A percentile compares a stretch with the other conserved stretches of the same genome.
phyloP scores from a whole-genome alignment of 1,284 basidiomycete genomes.

The Rhodotorula sp. region DNA sequence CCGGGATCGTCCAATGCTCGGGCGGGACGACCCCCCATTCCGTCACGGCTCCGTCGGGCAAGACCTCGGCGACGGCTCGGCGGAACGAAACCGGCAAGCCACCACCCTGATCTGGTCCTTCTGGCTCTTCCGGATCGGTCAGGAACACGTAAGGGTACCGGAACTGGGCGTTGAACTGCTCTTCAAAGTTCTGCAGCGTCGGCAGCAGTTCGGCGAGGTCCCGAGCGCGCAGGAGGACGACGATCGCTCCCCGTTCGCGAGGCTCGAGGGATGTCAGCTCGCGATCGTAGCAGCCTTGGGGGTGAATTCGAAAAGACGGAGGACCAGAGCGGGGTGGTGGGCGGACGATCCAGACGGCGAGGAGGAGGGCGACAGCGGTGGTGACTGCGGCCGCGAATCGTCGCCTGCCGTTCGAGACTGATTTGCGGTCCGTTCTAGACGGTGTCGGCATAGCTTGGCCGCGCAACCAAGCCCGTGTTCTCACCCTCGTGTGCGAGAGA shows the following conservation, averaged over 20 bases:
- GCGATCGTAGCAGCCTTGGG: conserved; percentile 14
- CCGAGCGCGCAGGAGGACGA: conserved; percentile 35
- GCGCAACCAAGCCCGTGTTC: no score
- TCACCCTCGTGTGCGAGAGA: no score
- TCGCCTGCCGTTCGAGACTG: neutral
- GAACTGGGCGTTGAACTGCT: conserved; percentile 38
- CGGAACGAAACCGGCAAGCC: conserved; percentile 31
- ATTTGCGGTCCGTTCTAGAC: no score
- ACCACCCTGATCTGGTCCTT: neutral
- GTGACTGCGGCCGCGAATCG: neutral
- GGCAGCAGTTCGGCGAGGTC: conserved; percentile 40
- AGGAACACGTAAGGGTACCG: conserved; percentile 45
- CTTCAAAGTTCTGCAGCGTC: conserved; percentile 43
- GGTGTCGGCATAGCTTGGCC: no score
- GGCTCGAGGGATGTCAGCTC: conserved; percentile 9
- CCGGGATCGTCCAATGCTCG: conserved; percentile 42
- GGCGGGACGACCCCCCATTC: conserved; percentile 35
- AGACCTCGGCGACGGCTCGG: conserved; percentile 9
- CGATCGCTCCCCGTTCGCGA: conserved; percentile 38
- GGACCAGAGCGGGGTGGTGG: neutral
- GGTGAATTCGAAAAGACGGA: neutral
- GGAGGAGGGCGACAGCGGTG: conserved; percentile 5
- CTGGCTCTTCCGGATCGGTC: conserved; percentile 30
- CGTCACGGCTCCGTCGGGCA: conserved; percentile 31
- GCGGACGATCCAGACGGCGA: conserved; percentile 11